Evolutionary conservation across 345 rosid species (phyloP).

Genomic region (Rhizophora apiculata): DNA sequence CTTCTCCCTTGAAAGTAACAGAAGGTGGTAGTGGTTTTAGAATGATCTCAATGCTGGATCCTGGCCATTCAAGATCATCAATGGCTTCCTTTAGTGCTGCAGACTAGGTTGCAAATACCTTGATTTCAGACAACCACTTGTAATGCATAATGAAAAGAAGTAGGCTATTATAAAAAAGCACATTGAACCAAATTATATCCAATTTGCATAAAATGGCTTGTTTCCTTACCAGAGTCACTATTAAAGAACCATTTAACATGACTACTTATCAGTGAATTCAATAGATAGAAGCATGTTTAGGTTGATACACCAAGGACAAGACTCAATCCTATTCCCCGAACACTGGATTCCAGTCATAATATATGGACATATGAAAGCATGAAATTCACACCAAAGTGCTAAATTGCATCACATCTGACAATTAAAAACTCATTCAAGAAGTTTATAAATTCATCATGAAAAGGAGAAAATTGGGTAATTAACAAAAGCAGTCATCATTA

Average conservation of each 20-base stretch:
- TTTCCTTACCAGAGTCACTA: not conserved
- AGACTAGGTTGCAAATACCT: conserved; percentile 43
- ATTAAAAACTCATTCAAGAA: no score
- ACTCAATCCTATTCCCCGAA: not conserved
- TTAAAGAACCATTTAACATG: not conserved
- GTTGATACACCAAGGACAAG: not conserved
- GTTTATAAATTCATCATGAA: no score
- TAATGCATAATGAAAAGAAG: not conserved
- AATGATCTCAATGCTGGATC: conserved; percentile 70
- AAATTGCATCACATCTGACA: not conserved
- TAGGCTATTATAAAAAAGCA: not conserved
- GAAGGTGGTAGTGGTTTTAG: conserved; percentile 65
- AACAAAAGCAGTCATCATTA: not conserved
- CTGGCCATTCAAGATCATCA: conserved; percentile 97
- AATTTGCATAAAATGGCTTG: no score
- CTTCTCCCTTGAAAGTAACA: conserved; percentile 78
- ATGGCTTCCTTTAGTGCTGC: conserved; percentile 89
- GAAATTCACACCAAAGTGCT: not conserved
- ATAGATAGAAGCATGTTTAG: no score
- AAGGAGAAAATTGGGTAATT: not conserved
- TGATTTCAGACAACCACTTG: conserved; percentile 8
- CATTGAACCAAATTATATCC: not conserved
- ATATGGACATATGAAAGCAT: not conserved
- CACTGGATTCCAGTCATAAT: not conserved
- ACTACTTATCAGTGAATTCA: no score